Evolutionary conservation across 306 rosid species (phyloP).

Genomic region (Vicia sativa): DNA sequence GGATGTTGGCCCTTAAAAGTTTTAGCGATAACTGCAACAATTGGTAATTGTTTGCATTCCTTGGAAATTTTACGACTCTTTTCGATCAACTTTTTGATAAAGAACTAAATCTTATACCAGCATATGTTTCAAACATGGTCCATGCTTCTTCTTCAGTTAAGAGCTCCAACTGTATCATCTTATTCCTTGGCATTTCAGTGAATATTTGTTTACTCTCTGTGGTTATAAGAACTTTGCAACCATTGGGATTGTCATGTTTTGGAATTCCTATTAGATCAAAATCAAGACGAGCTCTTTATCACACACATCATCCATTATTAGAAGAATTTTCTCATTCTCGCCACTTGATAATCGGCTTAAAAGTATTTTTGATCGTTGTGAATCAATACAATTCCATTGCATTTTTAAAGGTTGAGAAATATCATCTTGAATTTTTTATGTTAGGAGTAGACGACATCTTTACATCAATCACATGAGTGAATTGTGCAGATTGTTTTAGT

Average conservation of each 20-base stretch:
- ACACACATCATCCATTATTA: conserved; percentile 42
- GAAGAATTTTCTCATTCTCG: conserved; percentile 11
- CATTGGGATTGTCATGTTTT: background rate
- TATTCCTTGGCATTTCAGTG: background rate
- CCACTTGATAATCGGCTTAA: background rate
- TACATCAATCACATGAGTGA: background rate
- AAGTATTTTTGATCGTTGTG: background rate
- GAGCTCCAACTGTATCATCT: background rate
- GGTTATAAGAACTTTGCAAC: conserved; percentile 26
- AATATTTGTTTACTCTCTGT: background rate
- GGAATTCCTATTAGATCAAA: conserved; percentile 27
- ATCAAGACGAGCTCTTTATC: background rate
- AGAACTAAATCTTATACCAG: background rate
- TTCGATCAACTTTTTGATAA: background rate
- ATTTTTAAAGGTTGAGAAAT: background rate
- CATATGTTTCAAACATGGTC: background rate
- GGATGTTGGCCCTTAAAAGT: background rate
- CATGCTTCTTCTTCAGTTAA: background rate
- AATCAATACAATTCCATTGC: background rate
- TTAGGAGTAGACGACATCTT: conserved; percentile 1
- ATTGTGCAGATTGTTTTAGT: background rate
- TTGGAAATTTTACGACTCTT: background rate
- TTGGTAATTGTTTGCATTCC: conserved; percentile 29
- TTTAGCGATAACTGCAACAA: conserved; percentile 14
- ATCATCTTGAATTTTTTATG: background rate